A percentile compares a stretch with the other conserved stretches of the same genome.
Conservation (phyloP, 2,329 filamentous ascomycete genomes). For the Colletotrichum theobromicola region DNA sequence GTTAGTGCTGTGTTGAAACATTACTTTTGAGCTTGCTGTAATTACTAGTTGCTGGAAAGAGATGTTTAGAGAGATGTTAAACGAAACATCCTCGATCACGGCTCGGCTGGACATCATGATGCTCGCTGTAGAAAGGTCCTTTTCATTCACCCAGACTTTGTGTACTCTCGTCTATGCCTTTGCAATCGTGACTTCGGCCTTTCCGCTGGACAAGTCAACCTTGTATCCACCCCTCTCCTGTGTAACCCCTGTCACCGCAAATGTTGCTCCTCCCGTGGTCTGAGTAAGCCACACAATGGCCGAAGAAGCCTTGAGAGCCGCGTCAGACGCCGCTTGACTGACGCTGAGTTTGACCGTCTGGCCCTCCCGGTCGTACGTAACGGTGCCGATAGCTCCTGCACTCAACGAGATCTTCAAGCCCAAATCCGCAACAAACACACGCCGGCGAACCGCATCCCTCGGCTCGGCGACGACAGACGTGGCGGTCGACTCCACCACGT, state of each 20-base stretch:
- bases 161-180: background rate
- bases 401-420: constrained; percentile 42
- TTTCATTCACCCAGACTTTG: rapidly evolving
- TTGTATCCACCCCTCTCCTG: background rate
- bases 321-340: background rate
- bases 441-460: constrained; percentile 50
- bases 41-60: background rate
- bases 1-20: background rate
- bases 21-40: background rate
- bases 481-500: constrained; percentile 28
- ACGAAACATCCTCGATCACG: constrained; percentile 56
- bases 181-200: background rate
- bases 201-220: constrained; percentile 1
- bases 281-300: constrained; percentile 7
- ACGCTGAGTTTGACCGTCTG: background rate
- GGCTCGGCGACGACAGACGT: constrained; percentile 39
- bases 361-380: background rate
- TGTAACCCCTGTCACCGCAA: background rate
- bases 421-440: constrained; percentile 53
- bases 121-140: rapidly evolving
- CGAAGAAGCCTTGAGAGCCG: background rate
- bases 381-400: constrained; percentile 43
- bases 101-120: rapidly evolving
- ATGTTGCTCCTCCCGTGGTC: background rate
- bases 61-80: constrained; percentile 51